These are phyloP conservation scores for Smittium mucronatum DNA, from an alignment of 371 early-diverging fungal genomes.

Conservation along the genomic window DNA sequence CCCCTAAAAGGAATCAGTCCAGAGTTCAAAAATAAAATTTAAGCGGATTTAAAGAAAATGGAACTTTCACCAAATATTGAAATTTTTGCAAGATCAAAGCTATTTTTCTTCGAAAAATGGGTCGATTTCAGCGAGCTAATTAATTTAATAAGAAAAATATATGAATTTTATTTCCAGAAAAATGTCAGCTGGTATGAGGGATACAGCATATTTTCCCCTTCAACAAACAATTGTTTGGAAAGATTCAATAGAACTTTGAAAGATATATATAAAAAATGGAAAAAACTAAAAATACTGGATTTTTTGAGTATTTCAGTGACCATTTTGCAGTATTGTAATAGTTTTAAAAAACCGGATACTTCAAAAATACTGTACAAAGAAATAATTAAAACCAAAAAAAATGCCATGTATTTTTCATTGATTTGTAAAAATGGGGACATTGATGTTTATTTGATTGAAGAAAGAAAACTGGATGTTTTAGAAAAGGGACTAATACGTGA, in stretches of 20 bases:
- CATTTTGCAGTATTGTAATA: not conserved
- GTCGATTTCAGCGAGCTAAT: not conserved
- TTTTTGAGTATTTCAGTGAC: not conserved
- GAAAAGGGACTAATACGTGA: not conserved
- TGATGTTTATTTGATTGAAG: not conserved
- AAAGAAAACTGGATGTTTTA: not conserved
- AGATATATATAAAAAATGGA: not conserved
- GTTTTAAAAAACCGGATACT: not conserved
- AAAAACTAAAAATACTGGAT: not conserved
- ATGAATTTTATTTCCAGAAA: not conserved
- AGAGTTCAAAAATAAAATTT: not conserved
- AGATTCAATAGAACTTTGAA: not conserved
- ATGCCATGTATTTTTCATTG: not conserved
- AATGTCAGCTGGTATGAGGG: not conserved
- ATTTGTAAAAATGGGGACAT: not conserved
- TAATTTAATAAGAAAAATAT: not conserved
- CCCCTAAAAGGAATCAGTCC: not conserved
- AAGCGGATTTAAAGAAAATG: not conserved
- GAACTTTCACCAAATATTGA: not conserved
- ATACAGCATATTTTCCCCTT: not conserved
- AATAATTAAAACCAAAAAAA: not conserved
- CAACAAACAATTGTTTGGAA: not conserved
- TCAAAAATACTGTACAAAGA: not conserved
- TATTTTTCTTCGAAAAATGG: not conserved
- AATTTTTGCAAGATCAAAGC: not conserved